Percentiles rank a stretch among this genome's conserved stretches.
These are phyloP conservation scores for Striga asiatica DNA, from an alignment of 257 asterid genomes.

Conservation along the genomic window DNA sequence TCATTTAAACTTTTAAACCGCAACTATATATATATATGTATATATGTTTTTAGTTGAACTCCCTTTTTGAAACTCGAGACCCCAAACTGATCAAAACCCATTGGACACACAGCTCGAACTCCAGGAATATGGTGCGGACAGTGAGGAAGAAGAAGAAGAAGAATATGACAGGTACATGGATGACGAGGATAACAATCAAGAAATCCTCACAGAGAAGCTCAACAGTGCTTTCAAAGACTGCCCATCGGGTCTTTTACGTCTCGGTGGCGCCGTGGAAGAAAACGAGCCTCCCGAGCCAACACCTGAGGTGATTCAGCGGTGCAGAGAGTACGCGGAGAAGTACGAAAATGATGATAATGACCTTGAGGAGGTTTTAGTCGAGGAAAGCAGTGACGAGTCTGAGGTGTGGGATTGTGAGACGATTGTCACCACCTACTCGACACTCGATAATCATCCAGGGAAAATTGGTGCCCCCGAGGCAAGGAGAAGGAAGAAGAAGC, in stretches of 20 bases:
- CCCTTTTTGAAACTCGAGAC: too few species aligned
- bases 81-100: too few species aligned
- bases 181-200: conserved; percentile 41
- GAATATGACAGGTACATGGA: conserved; percentile 29
- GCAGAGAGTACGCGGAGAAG: conserved; percentile 66
- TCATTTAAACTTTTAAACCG: too few species aligned
- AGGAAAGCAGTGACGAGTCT: conserved; percentile 71
- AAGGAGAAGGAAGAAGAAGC: conserved; percentile 65
- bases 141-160: too few species aligned
- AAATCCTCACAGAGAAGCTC: conserved; percentile 56
- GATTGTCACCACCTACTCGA: conserved; percentile 72
- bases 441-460: conserved; percentile 87
- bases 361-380: conserved; percentile 38
- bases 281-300: conserved; percentile 41
- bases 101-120: conserved; percentile 61
- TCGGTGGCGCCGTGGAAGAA: conserved; percentile 23
- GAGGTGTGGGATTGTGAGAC: conserved; percentile 96
- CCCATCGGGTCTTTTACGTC: conserved; percentile 26
- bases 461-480: conserved; percentile 69
- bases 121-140: conserved; percentile 62
- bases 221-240: conserved; percentile 37
- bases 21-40: too few species aligned
- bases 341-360: conserved; percentile 42
- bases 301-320: conserved; percentile 50
- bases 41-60: too few species aligned